phyloP scores from a whole-genome alignment of 768 basidiomycete species.

The Suillus tomentosus region DNA sequence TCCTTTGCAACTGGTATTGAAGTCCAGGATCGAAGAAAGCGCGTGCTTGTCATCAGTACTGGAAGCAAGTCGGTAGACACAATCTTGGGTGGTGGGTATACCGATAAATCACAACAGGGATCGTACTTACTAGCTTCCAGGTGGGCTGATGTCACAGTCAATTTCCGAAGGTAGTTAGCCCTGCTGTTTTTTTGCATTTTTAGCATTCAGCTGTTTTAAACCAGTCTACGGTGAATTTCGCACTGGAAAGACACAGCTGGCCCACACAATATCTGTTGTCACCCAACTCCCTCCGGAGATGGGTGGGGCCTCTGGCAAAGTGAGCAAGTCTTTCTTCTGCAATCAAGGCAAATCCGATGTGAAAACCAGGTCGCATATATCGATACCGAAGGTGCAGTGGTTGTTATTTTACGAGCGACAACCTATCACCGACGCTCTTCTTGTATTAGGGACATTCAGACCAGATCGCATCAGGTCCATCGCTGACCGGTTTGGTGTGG shows the following conservation, averaged over 20 bases:
- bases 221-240: slow-evolving; percentile 94
- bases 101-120: neutral
- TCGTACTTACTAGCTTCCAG: slow-evolving; percentile 37
- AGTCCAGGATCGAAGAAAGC: slow-evolving; percentile 82
- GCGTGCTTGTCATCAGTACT: slow-evolving; percentile 83
- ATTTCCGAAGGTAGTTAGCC: slow-evolving; percentile 76
- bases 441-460: slow-evolving; percentile 79
- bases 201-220: slow-evolving; percentile 6
- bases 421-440: slow-evolving; percentile 24
- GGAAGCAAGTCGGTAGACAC: slow-evolving; percentile 91
- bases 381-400: slow-evolving; percentile 71
- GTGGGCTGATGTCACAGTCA: slow-evolving; percentile 89
- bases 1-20: slow-evolving; percentile 92
- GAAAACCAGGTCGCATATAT: slow-evolving; percentile 78
- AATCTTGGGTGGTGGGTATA: slow-evolving; percentile 75
- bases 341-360: neutral
- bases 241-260: slow-evolving; percentile 94
- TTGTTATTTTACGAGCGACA: neutral
- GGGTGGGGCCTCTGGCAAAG: slow-evolving; percentile 91
- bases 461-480: slow-evolving; percentile 91
- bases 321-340: slow-evolving; percentile 25
- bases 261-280: slow-evolving; percentile 92
- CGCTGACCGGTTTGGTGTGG: slow-evolving; percentile 93
- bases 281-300: slow-evolving; percentile 87
- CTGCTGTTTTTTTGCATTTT: neutral